phyloP scores from a whole-genome alignment of 306 rosid genomes.

The Fragaria vesca region DNA sequence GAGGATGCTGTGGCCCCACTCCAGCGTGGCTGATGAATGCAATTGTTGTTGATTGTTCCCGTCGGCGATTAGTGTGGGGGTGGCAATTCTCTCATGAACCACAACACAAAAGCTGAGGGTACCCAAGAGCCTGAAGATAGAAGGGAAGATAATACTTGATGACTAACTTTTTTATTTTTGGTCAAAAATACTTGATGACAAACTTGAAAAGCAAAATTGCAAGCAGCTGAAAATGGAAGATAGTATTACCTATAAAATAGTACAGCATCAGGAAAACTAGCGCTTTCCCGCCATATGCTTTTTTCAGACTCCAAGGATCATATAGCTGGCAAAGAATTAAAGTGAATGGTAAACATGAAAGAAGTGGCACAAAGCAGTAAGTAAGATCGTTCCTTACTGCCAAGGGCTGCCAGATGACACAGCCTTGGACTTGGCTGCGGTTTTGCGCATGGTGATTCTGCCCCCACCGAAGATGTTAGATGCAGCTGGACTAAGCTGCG shows the following conservation, averaged over 20 bases:
- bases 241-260: slow-evolving; percentile 51
- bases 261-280: slow-evolving; percentile 45
- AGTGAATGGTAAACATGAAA: slow-evolving; percentile 3
- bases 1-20: slow-evolving; percentile 28
- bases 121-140: slow-evolving; percentile 47
- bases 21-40: slow-evolving; percentile 45
- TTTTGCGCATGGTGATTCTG: slow-evolving; percentile 31
- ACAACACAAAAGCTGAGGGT: slow-evolving; percentile 64
- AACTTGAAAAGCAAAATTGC: neutral
- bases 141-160: neutral
- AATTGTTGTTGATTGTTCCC: slow-evolving; percentile 44
- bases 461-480: slow-evolving; percentile 28
- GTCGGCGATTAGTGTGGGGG: slow-evolving; percentile 34
- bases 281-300: slow-evolving; percentile 41
- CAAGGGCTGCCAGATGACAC: slow-evolving; percentile 32
- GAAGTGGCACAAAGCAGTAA: neutral
- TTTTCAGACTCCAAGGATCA: slow-evolving; percentile 51
- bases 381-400: neutral
- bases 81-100: slow-evolving; percentile 74
- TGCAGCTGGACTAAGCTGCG: slow-evolving; percentile 14
- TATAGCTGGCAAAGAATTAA: slow-evolving; percentile 50
- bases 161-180: neutral
- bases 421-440: slow-evolving; percentile 6
- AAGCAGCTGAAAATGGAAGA: slow-evolving; percentile 12
- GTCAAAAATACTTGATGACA: neutral